Evolutionary conservation across 2,329 filamentous ascomycete species (phyloP).

Genomic region (Curvularia sp.): DNA sequence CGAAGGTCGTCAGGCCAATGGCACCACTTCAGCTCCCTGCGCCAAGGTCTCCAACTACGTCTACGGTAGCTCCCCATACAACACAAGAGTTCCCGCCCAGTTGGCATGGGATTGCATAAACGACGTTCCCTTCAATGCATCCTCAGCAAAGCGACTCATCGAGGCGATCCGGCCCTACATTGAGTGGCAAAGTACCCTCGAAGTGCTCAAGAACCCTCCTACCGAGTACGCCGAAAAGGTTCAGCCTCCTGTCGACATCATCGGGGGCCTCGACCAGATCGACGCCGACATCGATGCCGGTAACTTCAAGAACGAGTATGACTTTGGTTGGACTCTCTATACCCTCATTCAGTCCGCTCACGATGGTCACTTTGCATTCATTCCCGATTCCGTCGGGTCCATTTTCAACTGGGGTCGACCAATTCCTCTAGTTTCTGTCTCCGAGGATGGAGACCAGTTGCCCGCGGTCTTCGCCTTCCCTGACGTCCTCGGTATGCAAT

Average conservation of each 20-base stretch:
- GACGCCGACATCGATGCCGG: conserved; percentile 48
- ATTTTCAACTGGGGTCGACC: conserved; percentile 60
- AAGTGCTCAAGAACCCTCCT: conserved; percentile 54
- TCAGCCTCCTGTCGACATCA: conserved; percentile 55
- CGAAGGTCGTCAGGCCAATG: conserved; percentile 31
- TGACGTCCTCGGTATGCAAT: conserved; percentile 56
- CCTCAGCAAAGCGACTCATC: conserved; percentile 51
- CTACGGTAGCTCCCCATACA: conserved; percentile 25
- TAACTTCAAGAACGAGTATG: conserved; percentile 52
- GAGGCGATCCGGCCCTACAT: conserved; percentile 54
- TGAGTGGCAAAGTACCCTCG: conserved; percentile 58
- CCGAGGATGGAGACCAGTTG: conserved; percentile 63
- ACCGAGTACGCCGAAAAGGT: conserved; percentile 57
- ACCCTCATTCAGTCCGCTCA: conserved; percentile 63
- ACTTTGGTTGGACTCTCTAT: conserved; percentile 61
- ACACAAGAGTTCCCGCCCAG: conserved; percentile 50
- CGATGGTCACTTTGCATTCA: conserved; percentile 69
- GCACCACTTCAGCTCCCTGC: conserved; percentile 38
- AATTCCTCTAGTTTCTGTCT: conserved; percentile 66
- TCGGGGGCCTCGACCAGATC: conserved; percentile 52
- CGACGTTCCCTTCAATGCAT: conserved; percentile 55
- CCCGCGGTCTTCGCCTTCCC: conserved; percentile 65
- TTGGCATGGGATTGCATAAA: conserved; percentile 56
- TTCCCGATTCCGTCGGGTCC: conserved; percentile 60
- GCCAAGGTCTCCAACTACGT: conserved; percentile 44